These are phyloP conservation scores for Tardiomyces digboiensis DNA, from an alignment of 1,139 yeast species.

Conservation along the genomic window DNA sequence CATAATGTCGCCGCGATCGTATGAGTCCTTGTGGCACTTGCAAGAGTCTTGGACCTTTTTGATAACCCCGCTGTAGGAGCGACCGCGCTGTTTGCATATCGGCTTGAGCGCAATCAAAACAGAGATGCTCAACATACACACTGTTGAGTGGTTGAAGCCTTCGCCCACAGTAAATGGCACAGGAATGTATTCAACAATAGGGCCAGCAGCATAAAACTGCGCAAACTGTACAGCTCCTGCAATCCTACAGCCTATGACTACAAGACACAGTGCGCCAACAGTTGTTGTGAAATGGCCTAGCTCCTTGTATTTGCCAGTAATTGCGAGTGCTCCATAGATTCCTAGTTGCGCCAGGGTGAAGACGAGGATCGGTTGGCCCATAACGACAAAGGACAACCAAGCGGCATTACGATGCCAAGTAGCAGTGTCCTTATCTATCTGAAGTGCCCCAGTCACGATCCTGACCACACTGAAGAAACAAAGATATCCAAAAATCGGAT, in stretches of 20 bases:
- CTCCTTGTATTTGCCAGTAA: background rate
- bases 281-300: background rate
- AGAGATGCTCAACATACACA: background rate
- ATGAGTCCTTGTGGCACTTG: too few species aligned
- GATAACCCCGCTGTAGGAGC: background rate
- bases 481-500: background rate
- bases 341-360: background rate
- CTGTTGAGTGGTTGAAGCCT: background rate
- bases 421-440: background rate
- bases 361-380: background rate
- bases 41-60: background rate
- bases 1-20: background rate
- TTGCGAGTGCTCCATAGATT: background rate
- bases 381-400: background rate
- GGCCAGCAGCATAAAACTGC: background rate
- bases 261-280: too few species aligned
- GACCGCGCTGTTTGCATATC: background rate
- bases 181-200: background rate
- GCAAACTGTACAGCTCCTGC: background rate
- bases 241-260: background rate
- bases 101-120: background rate
- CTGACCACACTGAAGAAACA: background rate
- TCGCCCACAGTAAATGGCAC: background rate
- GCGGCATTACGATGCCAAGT: background rate
- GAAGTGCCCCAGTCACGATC: background rate